Evolutionary conservation across 1,139 yeast genomes (phyloP).

Genomic region (Suhomyces yuchorum): DNA sequence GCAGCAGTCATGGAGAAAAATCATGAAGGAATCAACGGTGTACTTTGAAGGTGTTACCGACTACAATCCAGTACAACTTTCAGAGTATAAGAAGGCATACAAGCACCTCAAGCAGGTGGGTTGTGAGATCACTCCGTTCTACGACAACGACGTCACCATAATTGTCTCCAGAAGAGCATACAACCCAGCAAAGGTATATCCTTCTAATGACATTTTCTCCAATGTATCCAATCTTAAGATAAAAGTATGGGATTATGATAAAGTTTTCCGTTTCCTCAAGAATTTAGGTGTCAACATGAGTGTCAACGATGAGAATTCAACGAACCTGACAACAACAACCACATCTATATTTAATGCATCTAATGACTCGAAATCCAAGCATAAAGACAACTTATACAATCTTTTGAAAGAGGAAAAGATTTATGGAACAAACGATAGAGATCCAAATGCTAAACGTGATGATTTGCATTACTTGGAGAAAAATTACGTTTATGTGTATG

Average conservation of each 20-base stretch:
- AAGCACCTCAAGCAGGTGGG: constrained; percentile 60
- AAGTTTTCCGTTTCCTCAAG: constrained; percentile 76
- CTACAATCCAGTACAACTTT: constrained; percentile 41
- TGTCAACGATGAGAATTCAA: constrained; percentile 17
- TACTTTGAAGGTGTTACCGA: constrained; percentile 72
- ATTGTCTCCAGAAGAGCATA: constrained; percentile 64
- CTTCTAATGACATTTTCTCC: constrained; percentile 63
- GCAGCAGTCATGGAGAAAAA: constrained; percentile 81
- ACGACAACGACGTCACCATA: constrained; percentile 76
- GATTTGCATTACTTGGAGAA: constrained; percentile 78
- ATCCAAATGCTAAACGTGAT: constrained; percentile 80
- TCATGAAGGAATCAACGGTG: constrained; percentile 71
- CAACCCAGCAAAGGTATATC: constrained; percentile 25
- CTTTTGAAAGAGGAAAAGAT: constrained; percentile 81
- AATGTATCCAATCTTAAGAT: constrained; percentile 62
- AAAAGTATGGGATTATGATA: constrained; percentile 88
- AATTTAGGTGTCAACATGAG: constrained; percentile 56
- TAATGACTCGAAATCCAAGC: constrained; percentile 16
- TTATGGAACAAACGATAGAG: constrained; percentile 86
- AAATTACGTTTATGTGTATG: constrained; percentile 75
- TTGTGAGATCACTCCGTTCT: constrained; percentile 71
- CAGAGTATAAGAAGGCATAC: constrained; percentile 57
- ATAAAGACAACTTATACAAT: constrained; percentile 51
- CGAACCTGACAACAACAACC: constrained; percentile 11
- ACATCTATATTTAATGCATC: constrained; percentile 13